A percentile compares a stretch with the other conserved stretches of the same genome.
phyloP scores from a whole-genome alignment of 371 early-diverging fungal genomes.

The Mortierella sp. region DNA sequence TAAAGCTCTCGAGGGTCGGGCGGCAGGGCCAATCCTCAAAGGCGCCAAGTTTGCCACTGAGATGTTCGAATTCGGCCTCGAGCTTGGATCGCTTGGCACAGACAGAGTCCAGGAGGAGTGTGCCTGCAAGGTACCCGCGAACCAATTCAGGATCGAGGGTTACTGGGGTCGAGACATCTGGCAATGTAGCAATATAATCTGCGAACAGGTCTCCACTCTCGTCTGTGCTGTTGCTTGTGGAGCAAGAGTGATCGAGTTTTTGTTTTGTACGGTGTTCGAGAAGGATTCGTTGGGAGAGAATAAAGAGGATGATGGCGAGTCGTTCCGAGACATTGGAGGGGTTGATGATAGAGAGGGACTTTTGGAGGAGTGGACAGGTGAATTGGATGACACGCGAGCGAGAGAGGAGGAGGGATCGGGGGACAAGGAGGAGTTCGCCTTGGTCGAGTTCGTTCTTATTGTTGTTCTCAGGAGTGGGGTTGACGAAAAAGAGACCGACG shows the following conservation, averaged over 20 bases:
- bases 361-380: slow-evolving; percentile 2
- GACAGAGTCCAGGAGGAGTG: slow-evolving; percentile 58
- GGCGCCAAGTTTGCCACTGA: slow-evolving; percentile 35
- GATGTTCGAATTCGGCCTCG: slow-evolving; percentile 41
- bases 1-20: slow-evolving; percentile 59
- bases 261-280: background rate
- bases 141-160: slow-evolving; percentile 34
- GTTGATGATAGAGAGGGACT: slow-evolving; percentile 22
- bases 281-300: background rate
- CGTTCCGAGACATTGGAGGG: slow-evolving; percentile 32
- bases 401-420: slow-evolving; percentile 25
- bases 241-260: background rate
- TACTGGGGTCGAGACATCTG: slow-evolving; percentile 44
- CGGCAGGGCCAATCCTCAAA: slow-evolving; percentile 52
- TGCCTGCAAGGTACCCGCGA: slow-evolving; percentile 59
- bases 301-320: slow-evolving; percentile 36
- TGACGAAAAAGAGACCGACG: slow-evolving; percentile 33
- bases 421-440: slow-evolving; percentile 41
- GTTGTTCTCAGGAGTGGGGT: background rate
- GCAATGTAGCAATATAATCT: slow-evolving; percentile 35
- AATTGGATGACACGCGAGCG: slow-evolving; percentile 21
- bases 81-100: slow-evolving; percentile 55
- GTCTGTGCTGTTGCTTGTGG: background rate
- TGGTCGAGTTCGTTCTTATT: slow-evolving; percentile 5
- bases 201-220: slow-evolving; percentile 1